Evolutionary conservation across 2,329 filamentous ascomycete genomes (phyloP), one percentile per base, ranked within the genome.

Genomic region (Fusarium liriodendri): DNA sequence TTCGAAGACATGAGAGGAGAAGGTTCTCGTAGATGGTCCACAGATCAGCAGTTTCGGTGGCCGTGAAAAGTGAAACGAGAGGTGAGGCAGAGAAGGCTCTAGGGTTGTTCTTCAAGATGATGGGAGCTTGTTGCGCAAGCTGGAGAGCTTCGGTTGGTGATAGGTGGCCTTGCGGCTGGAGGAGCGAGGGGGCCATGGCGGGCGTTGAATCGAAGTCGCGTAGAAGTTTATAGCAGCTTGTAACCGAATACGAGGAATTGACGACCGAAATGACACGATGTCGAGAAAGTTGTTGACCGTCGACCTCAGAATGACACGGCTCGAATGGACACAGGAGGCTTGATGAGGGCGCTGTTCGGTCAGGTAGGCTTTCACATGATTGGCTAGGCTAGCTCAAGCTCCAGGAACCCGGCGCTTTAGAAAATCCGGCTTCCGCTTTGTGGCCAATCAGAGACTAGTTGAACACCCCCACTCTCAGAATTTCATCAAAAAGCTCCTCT

Each of bases 1-100:
- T 95, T 60, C 94, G 93, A 40, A 99, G 89, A 79, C 94, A 97
- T 33, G 95, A 91, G 37, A 97, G 85, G 75, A 98, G 86, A 20
- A 98, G 88, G 80, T 97, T 97, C 84, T 98, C 96, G 83, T 97
- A 94, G 50, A 90, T 90, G 18, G 89, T 89, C 95, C 96, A 98
- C 79, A 94, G 88, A 74, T 97, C 95, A 64, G 93, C 87, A 0
- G 91, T 92, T 81, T 98, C 95, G 33, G 88, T 82, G 2, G 88
- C 83, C 1, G 88, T 85, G 76, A 90, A 87, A 5, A 92, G 81
- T 10, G 88, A 87, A 29, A 80, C 78, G 11, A 92, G 76, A 4
- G 88, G 85, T 35, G 89, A 90, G n/a, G 86, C 83, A 6, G 88
- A 88, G 68, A 89, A 85, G 37, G 86, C 85, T 72, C 87, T 88